A percentile compares a stretch with the other conserved stretches of the same genome.
Conservation (phyloP, 306 rosid species). For the Alnus rubra region DNA sequence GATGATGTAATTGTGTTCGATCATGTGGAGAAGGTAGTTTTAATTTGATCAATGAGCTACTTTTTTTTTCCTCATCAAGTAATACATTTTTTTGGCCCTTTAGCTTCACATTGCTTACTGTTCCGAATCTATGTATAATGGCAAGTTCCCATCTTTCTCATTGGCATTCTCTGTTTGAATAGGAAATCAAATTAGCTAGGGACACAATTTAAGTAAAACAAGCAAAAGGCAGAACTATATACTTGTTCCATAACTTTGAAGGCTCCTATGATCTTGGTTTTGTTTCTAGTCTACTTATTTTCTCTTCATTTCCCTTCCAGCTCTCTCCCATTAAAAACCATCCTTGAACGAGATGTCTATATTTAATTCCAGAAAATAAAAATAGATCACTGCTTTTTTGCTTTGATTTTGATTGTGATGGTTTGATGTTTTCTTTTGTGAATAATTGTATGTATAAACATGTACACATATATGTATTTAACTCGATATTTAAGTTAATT, state of each 20-base stretch:
- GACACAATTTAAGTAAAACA: not conserved
- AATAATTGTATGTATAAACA: not conserved
- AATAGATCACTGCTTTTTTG: not conserved
- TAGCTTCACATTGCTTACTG: slow-evolving; percentile 10
- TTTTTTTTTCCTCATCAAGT: not conserved
- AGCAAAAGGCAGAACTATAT: not conserved
- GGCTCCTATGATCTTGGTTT: not conserved
- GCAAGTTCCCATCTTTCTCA: slow-evolving; percentile 7
- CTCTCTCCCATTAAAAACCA: not conserved
- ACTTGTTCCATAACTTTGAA: not conserved
- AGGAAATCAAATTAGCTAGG: not conserved
- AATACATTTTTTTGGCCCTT: slow-evolving; percentile 7
- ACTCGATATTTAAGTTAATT: not conserved
- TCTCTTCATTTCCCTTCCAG: not conserved
- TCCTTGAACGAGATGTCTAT: not conserved
- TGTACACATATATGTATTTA: not conserved
- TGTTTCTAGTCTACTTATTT: not conserved
- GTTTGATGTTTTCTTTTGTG: too few relatives aligned
- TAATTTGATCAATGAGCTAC: slow-evolving; percentile 11
- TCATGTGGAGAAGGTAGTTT: slow-evolving; percentile 86
- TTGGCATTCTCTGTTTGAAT: not conserved
- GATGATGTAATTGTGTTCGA: slow-evolving; percentile 90
- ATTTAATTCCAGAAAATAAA: not conserved
- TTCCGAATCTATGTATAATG: slow-evolving; percentile 1
- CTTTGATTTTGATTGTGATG: too few relatives aligned